A percentile compares a stretch with the other conserved stretches of the same genome.
These are phyloP conservation scores for Mycena amicta DNA, from an alignment of 768 basidiomycete species.

Conservation along the genomic window DNA sequence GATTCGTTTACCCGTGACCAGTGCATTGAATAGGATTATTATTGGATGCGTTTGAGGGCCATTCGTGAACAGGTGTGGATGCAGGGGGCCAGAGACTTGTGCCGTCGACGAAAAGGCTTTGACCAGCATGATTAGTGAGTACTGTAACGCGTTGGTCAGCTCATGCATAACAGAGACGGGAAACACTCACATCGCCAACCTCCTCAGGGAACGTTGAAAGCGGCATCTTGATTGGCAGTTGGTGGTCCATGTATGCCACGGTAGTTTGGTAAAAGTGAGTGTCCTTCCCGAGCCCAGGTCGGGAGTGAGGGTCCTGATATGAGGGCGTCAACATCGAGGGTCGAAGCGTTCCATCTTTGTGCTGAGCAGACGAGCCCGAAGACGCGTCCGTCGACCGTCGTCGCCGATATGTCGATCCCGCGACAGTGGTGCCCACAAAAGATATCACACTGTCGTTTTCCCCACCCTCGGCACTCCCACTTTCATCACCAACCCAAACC, in stretches of 20 bases:
- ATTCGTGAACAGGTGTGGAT: constrained; percentile 92
- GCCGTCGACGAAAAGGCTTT: constrained; percentile 28
- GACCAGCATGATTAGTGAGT: constrained; percentile 44
- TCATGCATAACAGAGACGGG: constrained; percentile 37
- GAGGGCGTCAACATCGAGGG: constrained; percentile 40
- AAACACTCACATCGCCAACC: constrained; percentile 82
- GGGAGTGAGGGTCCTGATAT: constrained; percentile 48
- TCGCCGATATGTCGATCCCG: constrained; percentile 41
- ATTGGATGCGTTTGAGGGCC: constrained; percentile 91
- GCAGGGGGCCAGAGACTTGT: constrained; percentile 67
- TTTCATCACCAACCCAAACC: constrained; percentile 84
- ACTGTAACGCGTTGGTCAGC: constrained; percentile 77
- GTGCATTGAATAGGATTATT: constrained; percentile 93
- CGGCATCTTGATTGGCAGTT: constrained; percentile 89
- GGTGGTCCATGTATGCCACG: constrained; percentile 81
- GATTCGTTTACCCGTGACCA: constrained; percentile 94
- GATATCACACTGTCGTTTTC: constrained; percentile 49
- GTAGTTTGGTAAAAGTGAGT: constrained; percentile 92
- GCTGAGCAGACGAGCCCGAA: constrained; percentile 64
- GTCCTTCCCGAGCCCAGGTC: constrained; percentile 69
- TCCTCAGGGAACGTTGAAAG: constrained; percentile 89
- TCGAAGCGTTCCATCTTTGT: constrained; percentile 43
- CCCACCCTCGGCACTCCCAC: constrained; percentile 46
- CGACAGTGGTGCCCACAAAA: constrained; percentile 40
- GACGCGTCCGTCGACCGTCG: constrained; percentile 76